Base-by-base conservation (phyloP, 139 green algal genomes). In the Picochlorum sp. region DNA sequence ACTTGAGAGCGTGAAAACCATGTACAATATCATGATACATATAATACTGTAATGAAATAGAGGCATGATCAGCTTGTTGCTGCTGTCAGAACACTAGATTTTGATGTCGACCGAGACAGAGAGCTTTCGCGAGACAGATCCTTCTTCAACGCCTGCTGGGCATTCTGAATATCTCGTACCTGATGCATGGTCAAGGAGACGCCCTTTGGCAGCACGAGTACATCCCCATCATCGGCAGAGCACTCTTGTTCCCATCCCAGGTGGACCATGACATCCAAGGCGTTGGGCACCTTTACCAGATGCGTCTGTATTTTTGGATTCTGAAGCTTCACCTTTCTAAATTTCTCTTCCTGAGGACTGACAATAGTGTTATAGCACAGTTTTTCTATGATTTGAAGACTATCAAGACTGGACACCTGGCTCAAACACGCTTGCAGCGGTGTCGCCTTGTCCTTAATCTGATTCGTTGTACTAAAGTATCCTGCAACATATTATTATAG, bases 111-210 rank as follows among this genome's bases (percentile, higher is more conserved):
- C n/a, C 23, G 21, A 26, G 57, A 20, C 6, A 23, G 49, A 16
- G 45, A 49, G 11, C 20, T 45, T 16, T n/a, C 44, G n/a, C 67
- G 67, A 37, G 65, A 31, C 26, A 59, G 31, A 16, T 70, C 41
- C 15, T 58, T 45, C 26, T 70, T 77, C 13, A 69, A 57, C 23
- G 56, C 44, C 26, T 78, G 56, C 58, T 68, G 68, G 3, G 75
- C 65, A 31, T 81, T 74, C 24, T 78, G 73, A 59, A 82, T 71
- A 15, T 57, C 15, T 18, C 55, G 49, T 14, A 81, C 75, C 55
- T 78, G 57, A 7, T 51, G 52, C 75, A 82, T 82, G 24, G 63
- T 72, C 6, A 63, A 18, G 0, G 49, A 31, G 8, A 54, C 63
- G 13, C 59, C 44, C 26, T 56, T 44, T 23, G 73, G 57, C 49